Conservation (phyloP, 2,329 filamentous ascomycete species). For the Monosporascus sp. region DNA sequence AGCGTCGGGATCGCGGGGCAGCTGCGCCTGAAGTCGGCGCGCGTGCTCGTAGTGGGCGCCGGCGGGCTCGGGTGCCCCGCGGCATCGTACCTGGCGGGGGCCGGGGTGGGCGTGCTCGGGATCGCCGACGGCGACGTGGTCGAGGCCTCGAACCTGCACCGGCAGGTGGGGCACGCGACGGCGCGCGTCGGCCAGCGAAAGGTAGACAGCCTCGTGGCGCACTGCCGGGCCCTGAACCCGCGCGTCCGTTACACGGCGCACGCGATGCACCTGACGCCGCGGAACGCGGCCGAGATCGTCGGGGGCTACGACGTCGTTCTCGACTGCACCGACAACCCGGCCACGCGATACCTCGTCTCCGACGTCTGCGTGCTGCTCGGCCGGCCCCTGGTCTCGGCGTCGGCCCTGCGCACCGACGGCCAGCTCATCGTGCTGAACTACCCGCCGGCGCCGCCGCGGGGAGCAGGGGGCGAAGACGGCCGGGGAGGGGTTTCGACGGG, state of each 20-base stretch:
- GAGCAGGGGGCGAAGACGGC: constrained; percentile 36
- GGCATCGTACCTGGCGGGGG: constrained; percentile 85
- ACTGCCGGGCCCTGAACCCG: constrained; percentile 62
- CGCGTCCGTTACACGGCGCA: constrained; percentile 61
- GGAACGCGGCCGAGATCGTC: constrained; percentile 64
- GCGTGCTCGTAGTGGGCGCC: constrained; percentile 76
- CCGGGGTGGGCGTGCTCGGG: constrained; percentile 78
- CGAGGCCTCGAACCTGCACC: constrained; percentile 85
- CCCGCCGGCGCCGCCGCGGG: constrained; percentile 59
- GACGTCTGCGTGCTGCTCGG: constrained; percentile 77
- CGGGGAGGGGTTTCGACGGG: constrained; percentile 30
- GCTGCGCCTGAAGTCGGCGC: constrained; percentile 62
- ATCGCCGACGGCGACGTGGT: constrained; percentile 85
- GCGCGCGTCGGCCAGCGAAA: constrained; percentile 69
- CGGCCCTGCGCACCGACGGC: constrained; percentile 81
- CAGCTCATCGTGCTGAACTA: constrained; percentile 87
- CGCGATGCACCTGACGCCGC: constrained; percentile 58
- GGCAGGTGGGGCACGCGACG: constrained; percentile 79
- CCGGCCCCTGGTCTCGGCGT: constrained; percentile 83
- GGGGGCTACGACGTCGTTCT: constrained; percentile 75
- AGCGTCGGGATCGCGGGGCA: constrained; percentile 77
- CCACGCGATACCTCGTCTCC: constrained; percentile 86
- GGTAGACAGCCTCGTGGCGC: constrained; percentile 68
- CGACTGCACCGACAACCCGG: constrained; percentile 93
- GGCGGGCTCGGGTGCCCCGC: constrained; percentile 91